Evolutionary conservation across 495 filamentous ascomycete species (phyloP).

Genomic region (Xylaria scruposa): DNA sequence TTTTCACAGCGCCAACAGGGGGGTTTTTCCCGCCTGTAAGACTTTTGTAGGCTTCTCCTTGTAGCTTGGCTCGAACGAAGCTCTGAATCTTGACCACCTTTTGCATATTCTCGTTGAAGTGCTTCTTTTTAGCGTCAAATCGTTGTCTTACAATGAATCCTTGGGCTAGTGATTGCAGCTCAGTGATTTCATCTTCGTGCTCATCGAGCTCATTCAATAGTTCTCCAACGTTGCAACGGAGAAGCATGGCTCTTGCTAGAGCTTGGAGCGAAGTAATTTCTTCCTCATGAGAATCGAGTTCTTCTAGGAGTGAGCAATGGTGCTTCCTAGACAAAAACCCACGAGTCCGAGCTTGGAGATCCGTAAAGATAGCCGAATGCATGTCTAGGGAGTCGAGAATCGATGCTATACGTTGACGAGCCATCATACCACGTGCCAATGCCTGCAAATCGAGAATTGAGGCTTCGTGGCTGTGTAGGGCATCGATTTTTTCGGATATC

Average conservation of each 20-base stretch:
- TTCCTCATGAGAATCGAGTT: constrained; percentile 61
- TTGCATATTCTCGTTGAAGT: constrained; percentile 96
- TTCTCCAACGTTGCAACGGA: constrained; percentile 72
- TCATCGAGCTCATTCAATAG: constrained; percentile 78
- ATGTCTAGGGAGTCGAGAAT: constrained; percentile 64
- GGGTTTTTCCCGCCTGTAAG: constrained; percentile 96
- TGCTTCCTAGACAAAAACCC: constrained; percentile 64
- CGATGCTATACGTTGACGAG: constrained; percentile 52
- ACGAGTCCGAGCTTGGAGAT: constrained; percentile 74
- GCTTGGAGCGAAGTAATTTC: constrained; percentile 74
- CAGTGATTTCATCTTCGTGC: constrained; percentile 74
- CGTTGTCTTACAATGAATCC: constrained; percentile 73
- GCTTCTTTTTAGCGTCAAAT: constrained; percentile 84
- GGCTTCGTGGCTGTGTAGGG: constrained; percentile 48
- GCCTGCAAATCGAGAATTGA: constrained; percentile 54
- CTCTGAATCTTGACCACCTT: constrained; percentile 99
- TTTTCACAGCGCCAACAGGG: constrained; percentile 93
- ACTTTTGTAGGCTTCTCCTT: constrained; percentile 97
- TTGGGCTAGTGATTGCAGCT: constrained; percentile 76
- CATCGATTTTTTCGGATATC: constrained; percentile 50
- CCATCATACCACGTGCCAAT: constrained; percentile 59
- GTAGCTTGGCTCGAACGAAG: constrained; percentile 89
- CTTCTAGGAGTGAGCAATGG: constrained; percentile 59
- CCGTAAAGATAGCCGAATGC: constrained; percentile 62
- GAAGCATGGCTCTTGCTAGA: constrained; percentile 76